A percentile compares a stretch with the other conserved stretches of the same genome.
These are phyloP conservation scores for Puccinia horiana DNA, from an alignment of 1,284 basidiomycete genomes.

Conservation along the genomic window DNA sequence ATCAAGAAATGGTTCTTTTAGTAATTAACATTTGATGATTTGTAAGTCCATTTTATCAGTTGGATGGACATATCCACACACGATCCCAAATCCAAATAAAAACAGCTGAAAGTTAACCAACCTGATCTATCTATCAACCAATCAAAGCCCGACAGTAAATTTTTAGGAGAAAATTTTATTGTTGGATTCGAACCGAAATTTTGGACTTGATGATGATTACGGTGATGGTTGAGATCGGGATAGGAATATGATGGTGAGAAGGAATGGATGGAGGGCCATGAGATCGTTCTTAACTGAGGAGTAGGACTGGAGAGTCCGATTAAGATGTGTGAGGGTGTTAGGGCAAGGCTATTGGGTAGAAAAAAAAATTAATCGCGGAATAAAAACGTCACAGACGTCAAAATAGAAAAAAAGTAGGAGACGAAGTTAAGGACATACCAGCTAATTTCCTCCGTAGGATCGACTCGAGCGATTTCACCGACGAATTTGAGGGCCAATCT, in stretches of 20 bases:
- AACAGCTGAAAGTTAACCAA: neutral
- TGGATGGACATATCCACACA: neutral
- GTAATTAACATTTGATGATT: neutral
- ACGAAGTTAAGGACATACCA: slow-evolving; percentile 18
- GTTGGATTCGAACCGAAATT: neutral
- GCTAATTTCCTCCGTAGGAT: slow-evolving; percentile 25
- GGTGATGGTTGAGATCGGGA: neutral
- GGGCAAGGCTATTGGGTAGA: slow-evolving; percentile 13
- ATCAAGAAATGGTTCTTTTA: neutral
- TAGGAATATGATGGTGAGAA: neutral
- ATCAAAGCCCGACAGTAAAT: slow-evolving; percentile 26
- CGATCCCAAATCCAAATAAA: neutral
- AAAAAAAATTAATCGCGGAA: neutral
- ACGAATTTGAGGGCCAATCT: slow-evolving; percentile 34
- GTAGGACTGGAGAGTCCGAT: slow-evolving; percentile 16
- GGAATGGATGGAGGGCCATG: slow-evolving; percentile 22
- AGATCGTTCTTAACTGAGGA: slow-evolving; percentile 30
- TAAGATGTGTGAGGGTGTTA: slow-evolving; percentile 27
- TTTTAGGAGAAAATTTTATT: neutral
- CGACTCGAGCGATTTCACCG: neutral
- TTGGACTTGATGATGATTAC: neutral
- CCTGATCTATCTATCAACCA: slow-evolving; percentile 48
- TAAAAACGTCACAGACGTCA: neutral
- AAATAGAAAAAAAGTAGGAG: neutral
- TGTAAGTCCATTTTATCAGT: neutral